A percentile compares a stretch with the other conserved stretches of the same genome.
These are phyloP conservation scores for Coniophora puteana DNA, from an alignment of 1,284 basidiomycete genomes.

Conservation along the genomic window DNA sequence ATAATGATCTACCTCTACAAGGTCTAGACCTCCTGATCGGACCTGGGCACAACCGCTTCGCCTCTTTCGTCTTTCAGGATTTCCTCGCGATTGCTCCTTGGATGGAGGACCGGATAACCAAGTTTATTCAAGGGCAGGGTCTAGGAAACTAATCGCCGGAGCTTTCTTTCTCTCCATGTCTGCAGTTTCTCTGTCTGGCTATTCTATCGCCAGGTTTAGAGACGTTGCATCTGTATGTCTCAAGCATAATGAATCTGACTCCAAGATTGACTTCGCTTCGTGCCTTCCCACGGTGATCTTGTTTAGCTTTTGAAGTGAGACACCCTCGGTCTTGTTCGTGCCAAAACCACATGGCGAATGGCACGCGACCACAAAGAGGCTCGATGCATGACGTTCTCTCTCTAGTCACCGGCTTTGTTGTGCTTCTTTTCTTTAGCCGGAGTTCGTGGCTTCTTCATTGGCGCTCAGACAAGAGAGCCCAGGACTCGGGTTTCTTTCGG, in stretches of 20 bases:
- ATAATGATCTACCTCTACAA: constrained; percentile 34
- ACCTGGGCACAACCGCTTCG: constrained; percentile 52
- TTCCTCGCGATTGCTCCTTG: constrained; percentile 71
- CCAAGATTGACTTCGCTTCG: not conserved
- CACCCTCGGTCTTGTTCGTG: not conserved
- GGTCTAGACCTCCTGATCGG: constrained; percentile 49
- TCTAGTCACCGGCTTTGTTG: not conserved
- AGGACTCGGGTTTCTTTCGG: too few species aligned
- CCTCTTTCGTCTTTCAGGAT: constrained; percentile 67
- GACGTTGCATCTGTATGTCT: too few species aligned
- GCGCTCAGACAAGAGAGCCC: too few species aligned
- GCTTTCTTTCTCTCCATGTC: constrained; percentile 1
- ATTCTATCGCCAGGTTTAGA: too few species aligned
- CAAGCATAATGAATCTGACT: not conserved
- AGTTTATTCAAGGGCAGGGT: constrained; percentile 63
- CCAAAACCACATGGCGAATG: too few species aligned
- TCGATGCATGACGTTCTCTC: too few species aligned
- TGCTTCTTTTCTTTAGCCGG: not conserved
- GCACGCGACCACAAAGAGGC: too few species aligned
- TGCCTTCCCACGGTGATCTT: not conserved
- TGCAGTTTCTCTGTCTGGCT: constrained; percentile 7
- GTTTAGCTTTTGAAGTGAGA: not conserved
- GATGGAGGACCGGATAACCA: constrained; percentile 62
- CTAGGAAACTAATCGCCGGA: constrained; percentile 46
- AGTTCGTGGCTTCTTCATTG: constrained; percentile 1